Evolutionary conservation across 768 basidiomycete species (phyloP), one percentile per base, ranked within the genome.

Genomic region (Leucosporidium creatinivorum): DNA sequence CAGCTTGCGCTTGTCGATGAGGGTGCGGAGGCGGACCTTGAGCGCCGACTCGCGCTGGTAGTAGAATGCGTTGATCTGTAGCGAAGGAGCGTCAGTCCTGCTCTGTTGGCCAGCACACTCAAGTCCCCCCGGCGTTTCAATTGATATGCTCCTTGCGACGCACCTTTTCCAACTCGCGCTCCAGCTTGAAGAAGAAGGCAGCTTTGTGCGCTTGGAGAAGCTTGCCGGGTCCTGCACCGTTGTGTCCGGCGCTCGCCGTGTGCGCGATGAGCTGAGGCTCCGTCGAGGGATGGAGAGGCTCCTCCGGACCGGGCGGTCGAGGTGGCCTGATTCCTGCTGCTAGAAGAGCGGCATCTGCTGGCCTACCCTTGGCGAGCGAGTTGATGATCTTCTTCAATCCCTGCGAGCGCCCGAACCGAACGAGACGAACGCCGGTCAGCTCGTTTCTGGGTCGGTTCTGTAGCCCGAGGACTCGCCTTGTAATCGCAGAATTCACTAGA

Each of bases 141-240:
- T 52, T 52, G 51, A 52, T 52, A 23, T 52, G n/a, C 48, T 15
- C 15, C 33, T 23, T 0, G 72, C 39, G 15, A 44, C 81, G 71
- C 73, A 89, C 94, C 86, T 98, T 99, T 80, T 98, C 96, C 26
- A 98, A 81, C 78, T 99, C 96, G 26, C 94, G 85, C 78, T 97
- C 93, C 0, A 99, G 84, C 78, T 93, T 98, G 84, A 96, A 98
- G 82, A 99, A 98, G 82, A 98, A 99, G 1, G 92, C 91, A 5
- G 93, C 90, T 76, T 93, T 91, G 81, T 94, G 91, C 19, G 93
- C 91, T 75, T 89, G 90, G 73, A 97, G 93, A 75, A 90, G 88
- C 23, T 88, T 85, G 1, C 89, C 87, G 89, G 68, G 31, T 74
- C 68, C 57, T 66, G 69, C 48, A 28, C 66, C 66, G 51, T 59